Conservation (phyloP, 352 stramenopile genomes). For the Phytophthora sojae region DNA sequence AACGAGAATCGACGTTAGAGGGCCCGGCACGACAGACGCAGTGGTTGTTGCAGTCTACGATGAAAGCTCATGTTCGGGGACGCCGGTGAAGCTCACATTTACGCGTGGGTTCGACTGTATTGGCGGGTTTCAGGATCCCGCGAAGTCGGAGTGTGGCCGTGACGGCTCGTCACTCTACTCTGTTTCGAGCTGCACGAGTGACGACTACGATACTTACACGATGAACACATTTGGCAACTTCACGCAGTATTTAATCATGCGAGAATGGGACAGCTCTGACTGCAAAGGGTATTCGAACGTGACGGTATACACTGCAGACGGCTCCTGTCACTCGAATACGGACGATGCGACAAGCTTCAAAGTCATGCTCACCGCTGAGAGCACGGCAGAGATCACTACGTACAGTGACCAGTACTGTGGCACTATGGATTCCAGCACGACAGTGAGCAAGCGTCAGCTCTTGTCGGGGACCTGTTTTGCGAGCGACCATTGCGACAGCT, state of each 20-base stretch:
- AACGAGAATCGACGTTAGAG: background rate
- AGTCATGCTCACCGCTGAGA: background rate
- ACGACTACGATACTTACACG: background rate
- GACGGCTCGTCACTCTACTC: conserved; percentile 1
- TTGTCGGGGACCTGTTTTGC: background rate
- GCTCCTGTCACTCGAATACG: conserved; percentile 4
- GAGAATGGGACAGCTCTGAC: conserved; percentile 2
- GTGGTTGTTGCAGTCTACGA: background rate
- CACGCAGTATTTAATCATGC: conserved; percentile 12
- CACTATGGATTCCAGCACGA: background rate
- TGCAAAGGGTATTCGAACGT: background rate
- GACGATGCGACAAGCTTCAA: conserved; percentile 14
- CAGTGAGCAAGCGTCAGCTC: background rate
- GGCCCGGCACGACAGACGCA: too few relatives aligned
- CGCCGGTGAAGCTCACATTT: conserved; percentile 5
- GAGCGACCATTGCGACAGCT: background rate
- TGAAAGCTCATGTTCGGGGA: background rate
- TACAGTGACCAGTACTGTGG: background rate
- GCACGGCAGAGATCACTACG: background rate
- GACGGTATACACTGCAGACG: conserved; percentile 1
- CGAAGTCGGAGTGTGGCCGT: background rate
- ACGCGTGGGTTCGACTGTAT: conserved; percentile 1
- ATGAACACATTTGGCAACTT: conserved; percentile 5
- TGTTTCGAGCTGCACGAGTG: conserved; percentile 3
- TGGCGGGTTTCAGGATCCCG: background rate